Evolutionary conservation across 495 filamentous ascomycete species (phyloP).

Genomic region (Penicillium pancosmium): DNA sequence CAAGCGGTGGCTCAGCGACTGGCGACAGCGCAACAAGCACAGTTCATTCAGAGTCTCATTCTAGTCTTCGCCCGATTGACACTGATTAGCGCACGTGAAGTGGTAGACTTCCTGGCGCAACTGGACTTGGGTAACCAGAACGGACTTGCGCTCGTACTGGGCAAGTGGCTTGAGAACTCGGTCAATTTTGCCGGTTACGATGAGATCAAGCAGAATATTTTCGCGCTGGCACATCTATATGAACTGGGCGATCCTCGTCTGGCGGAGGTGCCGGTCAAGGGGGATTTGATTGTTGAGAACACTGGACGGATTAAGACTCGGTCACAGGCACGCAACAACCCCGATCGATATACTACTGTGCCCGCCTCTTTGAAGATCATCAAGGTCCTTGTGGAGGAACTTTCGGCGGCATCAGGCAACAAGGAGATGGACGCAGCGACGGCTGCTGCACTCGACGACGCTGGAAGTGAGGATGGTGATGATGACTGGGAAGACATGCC

Average conservation of each 20-base stretch:
- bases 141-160: conserved; percentile 83
- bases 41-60: conserved; percentile 90
- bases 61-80: conserved; percentile 92
- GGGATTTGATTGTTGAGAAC: conserved; percentile 81
- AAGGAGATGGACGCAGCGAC: conserved; percentile 57
- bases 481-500: conserved; percentile 94
- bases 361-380: conserved; percentile 89
- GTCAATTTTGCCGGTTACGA: conserved; percentile 96
- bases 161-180: conserved; percentile 96
- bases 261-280: conserved; percentile 78
- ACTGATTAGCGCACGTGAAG: conserved; percentile 80
- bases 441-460: conserved; percentile 56
- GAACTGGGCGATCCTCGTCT: conserved; percentile 83
- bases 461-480: conserved; percentile 61
- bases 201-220: conserved; percentile 93
- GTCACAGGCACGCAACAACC: conserved; percentile 80
- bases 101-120: conserved; percentile 86
- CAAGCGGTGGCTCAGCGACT: conserved; percentile 87
- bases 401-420: conserved; percentile 62
- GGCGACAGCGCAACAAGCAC: conserved; percentile 74
- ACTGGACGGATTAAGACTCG: conserved; percentile 90
- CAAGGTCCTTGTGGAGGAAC: conserved; percentile 92
- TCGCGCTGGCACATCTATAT: conserved; percentile 87
- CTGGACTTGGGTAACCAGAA: conserved; percentile 71
- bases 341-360: conserved; percentile 87